Conservation (phyloP, 2,329 filamentous ascomycete species). For the Aspergillus unguis region DNA sequence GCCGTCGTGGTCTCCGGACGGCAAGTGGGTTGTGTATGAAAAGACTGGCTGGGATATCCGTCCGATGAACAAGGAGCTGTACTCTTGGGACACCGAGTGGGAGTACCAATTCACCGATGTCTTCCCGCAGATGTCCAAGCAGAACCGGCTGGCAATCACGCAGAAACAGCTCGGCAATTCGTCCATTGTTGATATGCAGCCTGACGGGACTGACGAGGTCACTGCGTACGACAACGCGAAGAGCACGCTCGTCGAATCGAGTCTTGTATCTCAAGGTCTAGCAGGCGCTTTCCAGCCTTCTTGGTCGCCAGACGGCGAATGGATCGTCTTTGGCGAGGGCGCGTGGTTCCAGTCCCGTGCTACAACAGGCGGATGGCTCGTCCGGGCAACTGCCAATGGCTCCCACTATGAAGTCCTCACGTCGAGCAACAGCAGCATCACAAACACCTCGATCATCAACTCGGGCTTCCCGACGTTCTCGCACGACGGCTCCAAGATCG, state of each 20-base stretch:
- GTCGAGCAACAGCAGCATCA: conserved; percentile 21
- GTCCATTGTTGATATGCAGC: conserved; percentile 34
- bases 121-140: conserved; percentile 35
- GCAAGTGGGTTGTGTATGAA: conserved; percentile 24
- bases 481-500: conserved; percentile 34
- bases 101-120: conserved; percentile 46
- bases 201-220: conserved; percentile 25
- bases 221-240: conserved; percentile 28
- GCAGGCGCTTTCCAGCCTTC: conserved; percentile 43
- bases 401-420: conserved; percentile 32
- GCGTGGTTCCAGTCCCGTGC: conserved; percentile 40
- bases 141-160: conserved; percentile 33
- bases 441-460: conserved; percentile 26
- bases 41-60: conserved; percentile 29
- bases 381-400: conserved; percentile 25
- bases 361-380: conserved; percentile 20
- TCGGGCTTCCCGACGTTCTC: conserved; percentile 43
- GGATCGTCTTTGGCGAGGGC: conserved; percentile 41
- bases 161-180: conserved; percentile 43
- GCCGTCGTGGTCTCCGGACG: conserved; percentile 36
- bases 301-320: conserved; percentile 38
- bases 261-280: conserved; percentile 23
- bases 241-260: conserved; percentile 17
- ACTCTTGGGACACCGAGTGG: conserved; percentile 40
- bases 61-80: conserved; percentile 36